Percentiles rank a stretch among this genome's conserved stretches.
phyloP scores from a whole-genome alignment of 2,329 filamentous ascomycete genomes.

The Colletotrichum cordylinicola region DNA sequence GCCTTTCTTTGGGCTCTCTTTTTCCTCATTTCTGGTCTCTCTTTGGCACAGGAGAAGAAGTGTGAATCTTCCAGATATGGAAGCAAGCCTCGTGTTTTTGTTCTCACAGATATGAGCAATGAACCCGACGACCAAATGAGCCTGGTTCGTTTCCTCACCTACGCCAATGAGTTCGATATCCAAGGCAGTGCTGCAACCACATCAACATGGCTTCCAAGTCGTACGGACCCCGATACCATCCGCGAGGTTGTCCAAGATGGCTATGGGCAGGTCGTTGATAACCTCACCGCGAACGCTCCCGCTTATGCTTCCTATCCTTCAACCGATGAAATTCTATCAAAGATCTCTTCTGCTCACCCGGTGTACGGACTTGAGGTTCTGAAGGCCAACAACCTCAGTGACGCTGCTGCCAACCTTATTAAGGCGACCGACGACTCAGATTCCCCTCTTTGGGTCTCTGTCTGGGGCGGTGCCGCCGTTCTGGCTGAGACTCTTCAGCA shows the following conservation, averaged over 20 bases:
- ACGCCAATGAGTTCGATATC: constrained; percentile 49
- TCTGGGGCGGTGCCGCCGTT: constrained; percentile 59
- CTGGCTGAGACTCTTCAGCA: constrained; percentile 53
- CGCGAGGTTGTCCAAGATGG: constrained; percentile 43
- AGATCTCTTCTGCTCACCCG: constrained; percentile 38
- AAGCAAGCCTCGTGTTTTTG: constrained; percentile 40
- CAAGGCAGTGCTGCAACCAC: constrained; percentile 49
- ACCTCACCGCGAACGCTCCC: constrained; percentile 52
- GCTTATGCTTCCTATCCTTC: constrained; percentile 45
- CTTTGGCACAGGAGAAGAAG: not conserved
- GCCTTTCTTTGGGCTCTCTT: not conserved
- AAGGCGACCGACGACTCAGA: constrained; percentile 29
- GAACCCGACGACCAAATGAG: constrained; percentile 51
- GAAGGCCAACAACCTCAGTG: constrained; percentile 31
- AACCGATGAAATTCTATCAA: constrained; percentile 34
- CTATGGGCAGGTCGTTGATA: constrained; percentile 48
- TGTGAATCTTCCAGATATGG: not conserved
- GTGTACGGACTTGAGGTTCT: constrained; percentile 37
- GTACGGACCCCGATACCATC: constrained; percentile 45
- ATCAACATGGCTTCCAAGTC: constrained; percentile 48
- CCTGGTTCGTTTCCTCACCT: constrained; percentile 47
- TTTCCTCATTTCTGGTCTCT: not conserved
- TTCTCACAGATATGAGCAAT: constrained; percentile 49
- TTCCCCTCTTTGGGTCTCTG: constrained; percentile 53
- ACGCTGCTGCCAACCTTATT: constrained; percentile 47